Base-by-base conservation (phyloP, 371 early-diverging fungal species). In the Mucor saturninus region DNA sequence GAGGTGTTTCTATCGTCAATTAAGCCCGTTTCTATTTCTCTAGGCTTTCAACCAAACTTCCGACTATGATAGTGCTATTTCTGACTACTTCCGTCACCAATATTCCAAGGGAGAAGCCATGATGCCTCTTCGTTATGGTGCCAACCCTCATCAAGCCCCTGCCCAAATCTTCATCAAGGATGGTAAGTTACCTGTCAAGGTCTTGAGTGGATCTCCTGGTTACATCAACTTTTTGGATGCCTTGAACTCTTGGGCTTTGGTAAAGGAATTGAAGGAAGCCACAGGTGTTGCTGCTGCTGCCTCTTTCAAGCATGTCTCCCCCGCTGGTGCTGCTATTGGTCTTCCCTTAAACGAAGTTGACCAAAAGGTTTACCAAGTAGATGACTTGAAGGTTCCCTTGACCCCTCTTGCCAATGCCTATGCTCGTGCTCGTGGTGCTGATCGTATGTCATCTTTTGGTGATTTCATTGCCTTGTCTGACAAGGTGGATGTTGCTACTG, bases 371-470 rank as follows among this genome's bases (percentile, higher is more conserved):
- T 97, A 92, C 75, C 91, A 91, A 67, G 97, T 97, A 15, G 93
- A 96, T 61, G 95, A 93, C 63, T 74, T 95, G 57, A 81, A 83
- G 71, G 77, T 84, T 10, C 85, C 87, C 32, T 83, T 93, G 67
- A 80, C 87, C 21, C 91, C 92, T 46, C 80, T 93, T 56, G 95
- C 95, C 51, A 69, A 77, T 40, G 95, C 95, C 28, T 94, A 94
- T 74, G 93, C 95, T 51, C 90, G 94, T 71, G 95, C 95, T 40
- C 88, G 95, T 66, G 93, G 83, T 71, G 97, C 96, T 52, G 98
- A 98, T 76, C 93, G 98, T 74, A 98, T 98, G 98, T 95, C 95
- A 59, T 94, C 95, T 35, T 98, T 98, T 61, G 98, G 98, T 71
- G 98, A 98, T 83, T 98, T 95, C 89, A 93, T 96, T 69, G 98